Base-by-base conservation (phyloP, 441 rosid genomes). In the Codiaeum variegatum region DNA sequence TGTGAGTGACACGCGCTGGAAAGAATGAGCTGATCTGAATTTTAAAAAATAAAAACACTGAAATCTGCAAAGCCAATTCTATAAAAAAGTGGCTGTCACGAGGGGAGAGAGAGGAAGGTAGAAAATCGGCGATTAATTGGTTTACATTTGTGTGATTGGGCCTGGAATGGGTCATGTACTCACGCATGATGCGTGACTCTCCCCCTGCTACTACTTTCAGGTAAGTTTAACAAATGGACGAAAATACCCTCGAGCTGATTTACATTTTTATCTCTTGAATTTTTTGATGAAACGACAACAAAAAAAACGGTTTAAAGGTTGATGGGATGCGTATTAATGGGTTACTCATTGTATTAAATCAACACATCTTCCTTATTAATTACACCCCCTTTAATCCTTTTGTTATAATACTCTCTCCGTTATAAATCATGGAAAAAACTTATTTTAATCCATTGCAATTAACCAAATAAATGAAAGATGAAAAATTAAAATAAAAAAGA, bases 121-220 rank as follows among this genome's bases (percentile, higher is more conserved):
- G 62, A 47, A 23, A 70, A 1, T 70, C 73, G 78, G n/a, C n/a
- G n/a, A n/a, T n/a, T n/a, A n/a, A n/a, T n/a, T n/a, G n/a, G n/a
- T n/a, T n/a, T n/a, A n/a, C 47, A 31, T 36, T 42, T 60, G 55
- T 40, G 68, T 49, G 58, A 19, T 52, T 55, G 61, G 60, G 74
- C 65, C 31, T 54, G 73, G 76, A 69, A 44, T 19, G 60, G 26
- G 47, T 76, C 78, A 82, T 26, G 82, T 3, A 44, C 28, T 78
- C 82, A 82, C 40, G 82, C 13, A 44, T 23, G 5, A 40, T 60
- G 80, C 84, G 84, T 82, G 84, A 82, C 71, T 54, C 7, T 47
- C 6, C 52, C 24, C 11, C n/a, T 4, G 29, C 29, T 42, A n/a
- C n/a, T n/a, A 54, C 49, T 51, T 59, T 60, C 15, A 8, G 32